phyloP scores from a whole-genome alignment of 163 green algal species.

The Chlorella variabilis region DNA sequence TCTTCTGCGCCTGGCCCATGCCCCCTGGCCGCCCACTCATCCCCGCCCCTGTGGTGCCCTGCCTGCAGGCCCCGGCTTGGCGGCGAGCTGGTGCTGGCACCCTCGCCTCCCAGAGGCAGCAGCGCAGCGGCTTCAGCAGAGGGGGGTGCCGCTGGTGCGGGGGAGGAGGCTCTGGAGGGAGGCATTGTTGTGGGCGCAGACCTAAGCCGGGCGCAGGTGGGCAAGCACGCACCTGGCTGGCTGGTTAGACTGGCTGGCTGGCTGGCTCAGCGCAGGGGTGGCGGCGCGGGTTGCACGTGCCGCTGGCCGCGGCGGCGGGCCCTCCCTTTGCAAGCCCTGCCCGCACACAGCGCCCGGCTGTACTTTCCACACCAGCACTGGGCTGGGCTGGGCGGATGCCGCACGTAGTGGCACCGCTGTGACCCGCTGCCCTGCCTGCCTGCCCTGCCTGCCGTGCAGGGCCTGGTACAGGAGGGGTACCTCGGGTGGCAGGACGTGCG shows the following conservation, averaged over 20 bases:
- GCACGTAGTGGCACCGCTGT: too few species aligned
- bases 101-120: neutral
- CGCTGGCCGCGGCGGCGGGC: too few species aligned
- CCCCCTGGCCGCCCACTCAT: too few species aligned
- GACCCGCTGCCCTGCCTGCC: neutral
- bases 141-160: neutral
- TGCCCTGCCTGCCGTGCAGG: conserved; percentile 11
- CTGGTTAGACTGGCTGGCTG: too few species aligned
- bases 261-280: too few species aligned
- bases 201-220: neutral
- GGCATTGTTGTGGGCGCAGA: conserved; percentile 4
- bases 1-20: too few species aligned
- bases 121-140: neutral
- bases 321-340: too few species aligned
- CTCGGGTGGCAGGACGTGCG: neutral
- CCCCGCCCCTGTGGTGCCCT: neutral
- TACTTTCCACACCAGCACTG: too few species aligned
- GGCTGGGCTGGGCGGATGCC: too few species aligned
- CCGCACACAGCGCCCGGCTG: too few species aligned
- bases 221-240: too few species aligned
- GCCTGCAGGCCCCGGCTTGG: conserved; percentile 22
- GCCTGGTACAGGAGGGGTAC: neutral
- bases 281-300: too few species aligned
- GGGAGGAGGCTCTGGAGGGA: neutral
- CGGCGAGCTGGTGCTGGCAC: conserved; percentile 22